These are phyloP conservation scores for Spathaspora sp. DNA, from an alignment of 805 yeast species.

Conservation along the genomic window DNA sequence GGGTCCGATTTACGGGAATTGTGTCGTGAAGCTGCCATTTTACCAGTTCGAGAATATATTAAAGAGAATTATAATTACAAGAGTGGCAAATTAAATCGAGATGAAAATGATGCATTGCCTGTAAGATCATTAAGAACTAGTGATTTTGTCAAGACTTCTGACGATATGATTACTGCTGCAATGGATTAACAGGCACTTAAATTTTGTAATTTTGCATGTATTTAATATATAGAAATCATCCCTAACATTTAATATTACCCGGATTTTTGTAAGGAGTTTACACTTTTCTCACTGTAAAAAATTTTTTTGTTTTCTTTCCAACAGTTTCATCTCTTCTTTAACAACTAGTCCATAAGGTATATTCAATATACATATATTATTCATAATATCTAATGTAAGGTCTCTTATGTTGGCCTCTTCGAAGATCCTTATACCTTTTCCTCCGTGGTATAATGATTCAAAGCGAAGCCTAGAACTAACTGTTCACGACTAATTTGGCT, in stretches of 20 bases:
- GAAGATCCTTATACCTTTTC: conserved; percentile 42
- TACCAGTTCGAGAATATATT: conserved; percentile 84
- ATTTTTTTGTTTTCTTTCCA: neutral
- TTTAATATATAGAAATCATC: neutral
- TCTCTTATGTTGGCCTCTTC: conserved; percentile 35
- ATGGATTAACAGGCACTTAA: neutral
- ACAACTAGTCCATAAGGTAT: neutral
- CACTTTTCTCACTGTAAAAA: neutral
- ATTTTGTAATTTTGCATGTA: neutral
- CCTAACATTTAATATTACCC: neutral
- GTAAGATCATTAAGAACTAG: conserved; percentile 62
- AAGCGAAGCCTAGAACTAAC: conserved; percentile 42
- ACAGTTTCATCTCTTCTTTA: neutral
- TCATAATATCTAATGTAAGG: neutral
- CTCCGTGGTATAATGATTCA: conserved; percentile 43
- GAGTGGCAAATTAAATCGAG: conserved; percentile 28
- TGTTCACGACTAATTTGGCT: conserved; percentile 16
- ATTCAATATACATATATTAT: neutral
- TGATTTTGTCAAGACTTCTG: conserved; percentile 48
- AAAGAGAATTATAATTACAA: conserved; percentile 53
- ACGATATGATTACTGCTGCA: neutral
- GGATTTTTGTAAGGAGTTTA: neutral
- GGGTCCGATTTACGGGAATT: conserved; percentile 91
- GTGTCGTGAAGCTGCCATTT: conserved; percentile 90
- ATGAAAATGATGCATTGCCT: conserved; percentile 25